These are phyloP conservation scores for Fomitopsis pinicola DNA, from an alignment of 1,284 basidiomycete genomes.

Conservation along the genomic window DNA sequence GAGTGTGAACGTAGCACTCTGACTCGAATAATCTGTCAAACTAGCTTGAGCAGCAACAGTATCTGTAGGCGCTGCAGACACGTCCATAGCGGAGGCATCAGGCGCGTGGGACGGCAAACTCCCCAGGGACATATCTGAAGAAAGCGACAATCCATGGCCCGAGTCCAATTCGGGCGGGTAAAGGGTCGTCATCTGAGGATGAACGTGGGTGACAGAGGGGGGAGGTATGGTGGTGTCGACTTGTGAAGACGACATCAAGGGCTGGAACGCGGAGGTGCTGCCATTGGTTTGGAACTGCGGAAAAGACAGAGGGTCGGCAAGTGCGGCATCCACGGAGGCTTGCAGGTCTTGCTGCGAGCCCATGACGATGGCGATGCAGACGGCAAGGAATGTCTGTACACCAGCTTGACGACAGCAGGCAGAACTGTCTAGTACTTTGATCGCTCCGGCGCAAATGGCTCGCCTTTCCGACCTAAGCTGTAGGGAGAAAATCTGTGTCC, in stretches of 20 bases:
- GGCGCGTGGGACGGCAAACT: conserved; percentile 27
- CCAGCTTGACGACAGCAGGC: neutral
- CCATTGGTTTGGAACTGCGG: conserved; percentile 21
- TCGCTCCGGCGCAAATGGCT: neutral
- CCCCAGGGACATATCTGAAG: conserved; percentile 37
- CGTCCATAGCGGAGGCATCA: conserved; percentile 38
- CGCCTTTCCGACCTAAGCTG: neutral
- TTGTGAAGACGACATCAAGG: conserved; percentile 24
- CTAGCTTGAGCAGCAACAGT: conserved; percentile 17
- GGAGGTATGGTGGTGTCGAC: conserved; percentile 22
- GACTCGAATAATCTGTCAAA: conserved; percentile 35
- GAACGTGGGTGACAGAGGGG: conserved; percentile 25
- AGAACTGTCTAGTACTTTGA: neutral
- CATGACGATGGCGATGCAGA: conserved; percentile 15
- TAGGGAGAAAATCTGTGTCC: neutral
- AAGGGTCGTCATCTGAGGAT: conserved; percentile 24
- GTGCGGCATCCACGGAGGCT: conserved; percentile 5
- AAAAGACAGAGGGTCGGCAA: conserved; percentile 23
- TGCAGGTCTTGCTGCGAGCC: conserved; percentile 25
- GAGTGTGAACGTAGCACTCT: conserved; percentile 22
- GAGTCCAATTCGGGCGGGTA: conserved; percentile 37
- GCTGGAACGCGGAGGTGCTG: conserved; percentile 16
- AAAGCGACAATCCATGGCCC: conserved; percentile 24
- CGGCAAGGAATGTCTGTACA: neutral
- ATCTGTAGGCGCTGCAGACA: conserved; percentile 19